Conservation (phyloP, 2,329 filamentous ascomycete genomes). For the Lasiodiplodia sp. region DNA sequence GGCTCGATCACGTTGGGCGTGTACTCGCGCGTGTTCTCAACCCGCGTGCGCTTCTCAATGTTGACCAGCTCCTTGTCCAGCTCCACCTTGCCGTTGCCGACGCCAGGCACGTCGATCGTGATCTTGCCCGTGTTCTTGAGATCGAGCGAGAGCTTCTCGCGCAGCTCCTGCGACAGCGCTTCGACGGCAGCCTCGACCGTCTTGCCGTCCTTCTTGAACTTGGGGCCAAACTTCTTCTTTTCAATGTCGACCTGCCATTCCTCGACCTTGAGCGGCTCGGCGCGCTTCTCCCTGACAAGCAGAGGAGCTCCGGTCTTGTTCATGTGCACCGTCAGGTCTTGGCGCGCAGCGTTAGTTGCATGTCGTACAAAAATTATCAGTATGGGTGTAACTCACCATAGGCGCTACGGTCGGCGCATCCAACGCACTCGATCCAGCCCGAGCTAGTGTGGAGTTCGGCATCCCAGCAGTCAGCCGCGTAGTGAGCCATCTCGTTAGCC, state of each 20-base stretch:
- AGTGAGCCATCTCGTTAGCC: constrained; percentile 90
- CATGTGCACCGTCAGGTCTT: constrained; percentile 82
- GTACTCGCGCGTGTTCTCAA: constrained; percentile 87
- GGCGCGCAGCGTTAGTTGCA: constrained; percentile 59
- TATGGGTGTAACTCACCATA: constrained; percentile 67
- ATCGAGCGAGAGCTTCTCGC: constrained; percentile 78
- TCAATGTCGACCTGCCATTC: constrained; percentile 89
- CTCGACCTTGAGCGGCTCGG: constrained; percentile 79
- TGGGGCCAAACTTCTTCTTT: constrained; percentile 94
- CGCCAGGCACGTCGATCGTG: constrained; percentile 73
- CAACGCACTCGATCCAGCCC: constrained; percentile 98
- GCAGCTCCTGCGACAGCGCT: constrained; percentile 78
- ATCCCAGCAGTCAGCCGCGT: constrained; percentile 97
- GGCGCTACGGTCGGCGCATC: constrained; percentile 92
- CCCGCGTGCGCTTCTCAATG: constrained; percentile 83
- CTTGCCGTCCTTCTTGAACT: constrained; percentile 94
- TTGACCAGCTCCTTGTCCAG: constrained; percentile 79
- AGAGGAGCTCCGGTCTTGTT: constrained; percentile 87
- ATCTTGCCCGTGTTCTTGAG: constrained; percentile 78
- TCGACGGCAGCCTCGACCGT: constrained; percentile 81
- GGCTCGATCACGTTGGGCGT: constrained; percentile 97
- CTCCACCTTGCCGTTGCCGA: constrained; percentile 76
- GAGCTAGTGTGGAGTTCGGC: constrained; percentile 89
- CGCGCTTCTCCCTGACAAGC: constrained; percentile 81
- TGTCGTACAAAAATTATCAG: constrained; percentile 84